Conservation (phyloP, 2,329 filamentous ascomycete genomes). For the Pleoardoris graminearum region DNA sequence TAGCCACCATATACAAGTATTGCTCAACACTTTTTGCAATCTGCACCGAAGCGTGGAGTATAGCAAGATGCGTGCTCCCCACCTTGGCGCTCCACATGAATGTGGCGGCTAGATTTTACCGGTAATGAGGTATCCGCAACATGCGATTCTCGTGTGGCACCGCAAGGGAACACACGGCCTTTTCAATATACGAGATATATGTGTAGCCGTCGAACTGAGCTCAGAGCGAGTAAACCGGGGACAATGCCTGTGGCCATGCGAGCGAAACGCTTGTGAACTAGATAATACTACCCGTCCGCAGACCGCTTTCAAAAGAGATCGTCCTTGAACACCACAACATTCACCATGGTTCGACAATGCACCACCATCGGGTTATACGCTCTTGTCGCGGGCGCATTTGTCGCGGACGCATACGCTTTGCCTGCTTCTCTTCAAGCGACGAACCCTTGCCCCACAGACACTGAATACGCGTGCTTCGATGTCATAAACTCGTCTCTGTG, state of each 20-base stretch:
- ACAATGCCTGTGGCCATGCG: neutral
- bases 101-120: conserved; percentile 2
- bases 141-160: neutral
- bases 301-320: neutral
- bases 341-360: neutral
- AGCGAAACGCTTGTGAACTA: neutral
- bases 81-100: conserved; percentile 5
- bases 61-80: neutral
- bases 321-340: neutral
- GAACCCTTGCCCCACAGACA: conserved; percentile 14
- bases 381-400: neutral
- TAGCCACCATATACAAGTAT: conserved; percentile 7
- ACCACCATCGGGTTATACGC: neutral
- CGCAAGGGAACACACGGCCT: neutral
- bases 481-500: conserved; percentile 22
- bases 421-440: conserved; percentile 8
- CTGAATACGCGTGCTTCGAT: conserved; percentile 21
- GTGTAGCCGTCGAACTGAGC: neutral
- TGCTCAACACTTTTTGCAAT: conserved; percentile 8
- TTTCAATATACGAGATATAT: conserved; percentile 1
- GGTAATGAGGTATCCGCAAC: neutral
- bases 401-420: neutral
- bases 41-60: neutral
- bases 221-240: neutral
- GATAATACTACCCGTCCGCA: neutral